Conservation (phyloP, 1,284 basidiomycete genomes). For the Heliocybe sulcata region DNA sequence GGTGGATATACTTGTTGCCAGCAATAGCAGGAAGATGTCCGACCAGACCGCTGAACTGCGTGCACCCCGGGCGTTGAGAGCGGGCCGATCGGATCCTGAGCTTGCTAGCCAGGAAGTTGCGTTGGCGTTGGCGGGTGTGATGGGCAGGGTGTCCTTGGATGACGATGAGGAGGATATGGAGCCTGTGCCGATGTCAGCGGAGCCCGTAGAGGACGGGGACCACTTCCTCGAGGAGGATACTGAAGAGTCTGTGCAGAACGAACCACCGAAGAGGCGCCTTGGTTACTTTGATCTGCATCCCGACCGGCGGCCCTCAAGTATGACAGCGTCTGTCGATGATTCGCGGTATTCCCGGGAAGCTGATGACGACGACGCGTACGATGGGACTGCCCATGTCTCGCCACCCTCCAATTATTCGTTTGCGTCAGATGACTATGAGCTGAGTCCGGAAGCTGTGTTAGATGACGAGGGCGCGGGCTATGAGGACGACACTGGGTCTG, state of each 20-base stretch:
- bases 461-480: slow-evolving; percentile 25
- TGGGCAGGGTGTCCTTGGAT: slow-evolving; percentile 42
- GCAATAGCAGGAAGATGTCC: slow-evolving; percentile 47
- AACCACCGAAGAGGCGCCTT: slow-evolving; percentile 24
- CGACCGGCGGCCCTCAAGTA: slow-evolving; percentile 28
- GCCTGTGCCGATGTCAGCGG: slow-evolving; percentile 21
- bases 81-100: slow-evolving; percentile 54
- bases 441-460: slow-evolving; percentile 13
- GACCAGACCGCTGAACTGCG: slow-evolving; percentile 49
- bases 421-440: slow-evolving; percentile 22
- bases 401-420: slow-evolving; percentile 7
- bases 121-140: slow-evolving; percentile 59
- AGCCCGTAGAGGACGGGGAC: slow-evolving; percentile 14
- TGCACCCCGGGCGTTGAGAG: slow-evolving; percentile 20
- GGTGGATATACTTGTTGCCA: slow-evolving; percentile 81
- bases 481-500: slow-evolving; percentile 17
- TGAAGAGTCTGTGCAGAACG: slow-evolving; percentile 16
- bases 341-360: neutral
- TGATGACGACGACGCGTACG: slow-evolving; percentile 16
- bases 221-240: slow-evolving; percentile 13
- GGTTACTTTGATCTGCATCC: slow-evolving; percentile 72
- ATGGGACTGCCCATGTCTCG: slow-evolving; percentile 15
- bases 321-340: neutral
- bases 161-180: slow-evolving; percentile 27
- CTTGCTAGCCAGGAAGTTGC: slow-evolving; percentile 65